phyloP scores from a whole-genome alignment of 345 rosid species.

The Hibiscus tridactylites region DNA sequence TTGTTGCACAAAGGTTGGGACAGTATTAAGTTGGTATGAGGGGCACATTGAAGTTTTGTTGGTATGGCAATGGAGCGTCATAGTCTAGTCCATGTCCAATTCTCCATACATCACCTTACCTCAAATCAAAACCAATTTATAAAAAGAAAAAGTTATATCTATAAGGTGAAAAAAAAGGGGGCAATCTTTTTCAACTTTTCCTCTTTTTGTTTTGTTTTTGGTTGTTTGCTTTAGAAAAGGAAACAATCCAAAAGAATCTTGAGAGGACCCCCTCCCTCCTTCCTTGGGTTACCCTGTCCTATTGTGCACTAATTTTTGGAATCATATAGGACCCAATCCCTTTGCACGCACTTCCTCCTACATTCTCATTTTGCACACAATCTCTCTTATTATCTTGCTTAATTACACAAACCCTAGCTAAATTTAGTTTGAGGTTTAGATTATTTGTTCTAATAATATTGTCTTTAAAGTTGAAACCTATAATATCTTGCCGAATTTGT shows the following conservation, averaged over 20 bases:
- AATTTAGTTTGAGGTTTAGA: too few species aligned
- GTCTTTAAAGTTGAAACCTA: too few species aligned
- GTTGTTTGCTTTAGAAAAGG: conserved; percentile 13
- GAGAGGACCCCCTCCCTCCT: conserved; percentile 10
- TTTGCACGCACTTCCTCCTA: neutral
- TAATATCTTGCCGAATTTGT: too few species aligned
- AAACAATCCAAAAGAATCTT: conserved; percentile 20
- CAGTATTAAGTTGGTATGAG: neutral
- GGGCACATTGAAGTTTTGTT: neutral
- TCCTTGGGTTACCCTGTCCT: neutral
- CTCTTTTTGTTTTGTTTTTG: neutral
- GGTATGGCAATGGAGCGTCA: conserved; percentile 1
- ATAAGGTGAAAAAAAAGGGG: conserved; percentile 5
- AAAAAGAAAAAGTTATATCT: neutral
- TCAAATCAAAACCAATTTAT: neutral
- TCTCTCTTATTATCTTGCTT: neutral
- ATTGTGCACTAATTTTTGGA: conserved; percentile 2
- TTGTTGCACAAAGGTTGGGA: neutral
- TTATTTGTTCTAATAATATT: too few species aligned
- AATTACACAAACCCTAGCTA: neutral
- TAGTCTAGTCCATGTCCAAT: conserved; percentile 1
- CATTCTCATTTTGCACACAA: neutral
- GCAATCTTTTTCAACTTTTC: too few species aligned
- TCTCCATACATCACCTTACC: neutral
- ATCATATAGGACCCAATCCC: neutral